These are phyloP conservation scores for Aspergillus versicolor DNA, from an alignment of 2,329 filamentous ascomycete species.

Conservation along the genomic window DNA sequence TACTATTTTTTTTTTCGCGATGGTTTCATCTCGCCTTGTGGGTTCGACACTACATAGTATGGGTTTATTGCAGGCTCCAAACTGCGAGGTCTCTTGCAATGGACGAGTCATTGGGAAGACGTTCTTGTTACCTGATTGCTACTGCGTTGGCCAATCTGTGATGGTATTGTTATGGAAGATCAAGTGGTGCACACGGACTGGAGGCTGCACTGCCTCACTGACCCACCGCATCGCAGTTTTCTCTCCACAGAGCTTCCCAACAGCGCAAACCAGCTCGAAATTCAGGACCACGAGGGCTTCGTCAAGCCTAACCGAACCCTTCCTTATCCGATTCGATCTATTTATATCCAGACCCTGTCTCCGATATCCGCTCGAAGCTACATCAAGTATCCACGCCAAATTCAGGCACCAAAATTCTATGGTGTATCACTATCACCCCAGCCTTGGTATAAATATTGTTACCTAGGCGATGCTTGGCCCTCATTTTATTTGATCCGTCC, in stretches of 20 bases:
- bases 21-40: neutral
- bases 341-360: slow-evolving; percentile 5
- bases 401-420: slow-evolving; percentile 3
- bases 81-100: neutral
- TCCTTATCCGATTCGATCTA: neutral
- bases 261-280: neutral
- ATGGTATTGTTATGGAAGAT: neutral
- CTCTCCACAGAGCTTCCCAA: slow-evolving; percentile 1
- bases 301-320: neutral
- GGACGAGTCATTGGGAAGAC: neutral
- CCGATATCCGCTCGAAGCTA: neutral
- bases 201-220: neutral
- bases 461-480: neutral
- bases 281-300: neutral
- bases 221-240: neutral
- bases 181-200: too few relatives aligned
- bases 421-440: too few relatives aligned
- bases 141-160: neutral
- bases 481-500: neutral
- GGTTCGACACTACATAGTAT: neutral
- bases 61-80: neutral
- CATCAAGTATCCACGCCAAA: too few relatives aligned
- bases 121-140: neutral
- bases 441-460: neutral
- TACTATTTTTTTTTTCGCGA: neutral